Base-by-base conservation (phyloP, 2,329 filamentous ascomycete species). In the Nemania abortiva region DNA sequence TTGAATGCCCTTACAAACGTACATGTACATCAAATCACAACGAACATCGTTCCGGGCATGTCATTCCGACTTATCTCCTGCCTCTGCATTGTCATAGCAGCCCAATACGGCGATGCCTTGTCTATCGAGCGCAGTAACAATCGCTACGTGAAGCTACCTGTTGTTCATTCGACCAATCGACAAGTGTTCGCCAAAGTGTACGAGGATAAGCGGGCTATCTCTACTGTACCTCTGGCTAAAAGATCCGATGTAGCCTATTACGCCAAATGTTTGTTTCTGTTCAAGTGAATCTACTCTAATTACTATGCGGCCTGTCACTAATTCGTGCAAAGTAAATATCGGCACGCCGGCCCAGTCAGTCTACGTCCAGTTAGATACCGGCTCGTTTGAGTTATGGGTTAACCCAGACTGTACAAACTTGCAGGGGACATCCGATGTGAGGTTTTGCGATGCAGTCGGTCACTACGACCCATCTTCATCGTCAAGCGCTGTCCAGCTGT, bases 321-420 rank as follows among this genome's bases (percentile, higher is more conserved):
- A 77, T 64, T 42, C 20, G 13, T 50, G 6, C 15, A 22, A 68
- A 83, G 81, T 88, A 71, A 81, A 82, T 67, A 84, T 89, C 57
- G 87, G 87, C 55, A 88, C 83, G 2, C 87, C 87, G 15, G 79
- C 83, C 1, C 87, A 89, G 70, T 74, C 81, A 1, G 83, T 88
- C 59, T 86, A 81, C 65, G 85, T 88, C 11, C 86, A 88, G 74
- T 77, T 89, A 63, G 87, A 89, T 75, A 89, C 88, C 0, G 87
- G 87, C 54, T 89, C 86, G 10, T 88, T 87, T 72, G 87, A 89
- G 79, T 81, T 89, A 37, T 89, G 87, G 87, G 84, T 89, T 6
- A 93, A 93, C 74, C 85, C 89, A 0, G 84, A 85, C 58, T 88
- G 85, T 74, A 86, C 84, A 7, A 76, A 76, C 1, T 80, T 91